Evolutionary conservation across 805 yeast genomes (phyloP).

Genomic region (Myxozyma melibiosi): DNA sequence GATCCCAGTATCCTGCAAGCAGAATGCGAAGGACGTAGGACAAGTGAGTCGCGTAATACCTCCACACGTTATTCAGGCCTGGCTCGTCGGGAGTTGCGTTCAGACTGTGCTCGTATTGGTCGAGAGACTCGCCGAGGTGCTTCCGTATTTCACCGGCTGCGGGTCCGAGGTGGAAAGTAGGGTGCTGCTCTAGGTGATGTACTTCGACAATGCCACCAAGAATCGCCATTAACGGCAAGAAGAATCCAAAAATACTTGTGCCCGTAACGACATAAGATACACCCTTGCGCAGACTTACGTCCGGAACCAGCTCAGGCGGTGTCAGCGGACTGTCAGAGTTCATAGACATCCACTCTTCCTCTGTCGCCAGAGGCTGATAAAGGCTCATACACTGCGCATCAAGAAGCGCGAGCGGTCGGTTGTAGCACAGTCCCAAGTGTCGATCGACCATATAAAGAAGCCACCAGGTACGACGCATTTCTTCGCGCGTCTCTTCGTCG

Average conservation of each 20-base stretch:
- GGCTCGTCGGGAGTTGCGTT: constrained; percentile 5
- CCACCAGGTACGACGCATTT: constrained; percentile 50
- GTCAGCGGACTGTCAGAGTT: constrained; percentile 1
- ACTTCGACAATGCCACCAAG: constrained; percentile 40
- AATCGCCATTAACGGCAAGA: constrained; percentile 43
- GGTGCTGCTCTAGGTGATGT: constrained; percentile 37
- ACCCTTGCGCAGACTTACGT: constrained; percentile 26
- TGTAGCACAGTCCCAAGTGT: constrained; percentile 45
- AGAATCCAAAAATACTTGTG: constrained; percentile 47
- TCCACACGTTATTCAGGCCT: constrained; percentile 12
- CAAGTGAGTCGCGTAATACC: constrained; percentile 22
- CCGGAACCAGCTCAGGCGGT: constrained; percentile 11
- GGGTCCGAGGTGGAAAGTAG: constrained; percentile 25
- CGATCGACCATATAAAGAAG: constrained; percentile 46
- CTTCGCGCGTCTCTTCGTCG: constrained; percentile 43
- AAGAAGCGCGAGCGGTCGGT: constrained; percentile 40
- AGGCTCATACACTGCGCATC: constrained; percentile 42
- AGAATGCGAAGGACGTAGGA: constrained; percentile 37
- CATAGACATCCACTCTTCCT: constrained; percentile 40
- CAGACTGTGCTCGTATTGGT: constrained; percentile 7
- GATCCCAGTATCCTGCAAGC: constrained; percentile 40
- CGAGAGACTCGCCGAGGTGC: constrained; percentile 18
- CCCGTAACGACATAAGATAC: constrained; percentile 38
- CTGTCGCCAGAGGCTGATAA: constrained; percentile 40
- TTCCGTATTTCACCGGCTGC: constrained; percentile 8